Conservation (phyloP, 352 stramenopile genomes). For the Phytophthora sp. region DNA sequence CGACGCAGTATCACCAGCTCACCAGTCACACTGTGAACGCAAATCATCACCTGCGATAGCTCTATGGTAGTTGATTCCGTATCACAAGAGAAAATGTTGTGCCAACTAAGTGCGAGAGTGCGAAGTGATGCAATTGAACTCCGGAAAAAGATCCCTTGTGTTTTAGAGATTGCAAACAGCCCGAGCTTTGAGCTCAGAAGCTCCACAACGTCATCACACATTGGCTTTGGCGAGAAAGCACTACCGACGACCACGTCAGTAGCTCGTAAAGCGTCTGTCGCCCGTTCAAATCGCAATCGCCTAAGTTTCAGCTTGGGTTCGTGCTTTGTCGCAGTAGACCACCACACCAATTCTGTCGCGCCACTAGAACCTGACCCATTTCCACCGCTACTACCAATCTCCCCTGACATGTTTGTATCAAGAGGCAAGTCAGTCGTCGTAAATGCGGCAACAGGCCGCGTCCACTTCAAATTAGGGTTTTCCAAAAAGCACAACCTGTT, state of each 20-base stretch:
- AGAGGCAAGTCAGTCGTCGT: constrained; percentile 50
- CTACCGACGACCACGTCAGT: constrained; percentile 80
- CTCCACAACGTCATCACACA: constrained; percentile 37
- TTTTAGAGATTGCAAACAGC: constrained; percentile 71
- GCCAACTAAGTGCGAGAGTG: constrained; percentile 51
- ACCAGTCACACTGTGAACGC: constrained; percentile 77
- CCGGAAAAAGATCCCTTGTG: constrained; percentile 63
- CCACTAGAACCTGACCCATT: constrained; percentile 28
- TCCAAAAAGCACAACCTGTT: constrained; percentile 84
- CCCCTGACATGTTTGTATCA: constrained; percentile 2
- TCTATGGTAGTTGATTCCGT: not conserved
- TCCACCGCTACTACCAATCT: not conserved
- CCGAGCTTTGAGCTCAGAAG: constrained; percentile 67
- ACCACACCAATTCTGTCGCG: constrained; percentile 74
- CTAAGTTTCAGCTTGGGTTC: constrained; percentile 72
- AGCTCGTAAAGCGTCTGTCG: constrained; percentile 67
- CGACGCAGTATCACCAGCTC: constrained; percentile 66
- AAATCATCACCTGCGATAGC: constrained; percentile 33
- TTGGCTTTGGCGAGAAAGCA: constrained; percentile 43
- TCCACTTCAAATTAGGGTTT: constrained; percentile 88
- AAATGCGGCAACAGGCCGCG: constrained; percentile 66
- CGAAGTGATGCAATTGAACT: constrained; percentile 48
- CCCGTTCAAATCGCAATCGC: constrained; percentile 72
- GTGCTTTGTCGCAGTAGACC: constrained; percentile 67
- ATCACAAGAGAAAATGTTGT: constrained; percentile 12